Evolutionary conservation across 1,284 basidiomycete genomes (phyloP).

Genomic region (Anthracocystis walkeri): DNA sequence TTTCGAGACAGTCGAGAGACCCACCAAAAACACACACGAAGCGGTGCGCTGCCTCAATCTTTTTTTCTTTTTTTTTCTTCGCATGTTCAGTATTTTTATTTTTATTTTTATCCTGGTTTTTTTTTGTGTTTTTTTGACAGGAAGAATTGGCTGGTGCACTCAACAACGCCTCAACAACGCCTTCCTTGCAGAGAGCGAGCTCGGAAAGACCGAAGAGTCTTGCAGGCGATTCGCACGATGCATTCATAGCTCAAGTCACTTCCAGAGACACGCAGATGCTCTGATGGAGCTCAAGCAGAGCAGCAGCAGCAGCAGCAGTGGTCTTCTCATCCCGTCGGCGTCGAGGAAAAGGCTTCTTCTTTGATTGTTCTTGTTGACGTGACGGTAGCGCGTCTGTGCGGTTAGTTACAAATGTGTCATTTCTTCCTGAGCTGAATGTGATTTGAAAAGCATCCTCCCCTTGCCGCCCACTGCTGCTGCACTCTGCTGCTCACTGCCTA

Average conservation of each 20-base stretch:
- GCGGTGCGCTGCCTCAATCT: background rate
- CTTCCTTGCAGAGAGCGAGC: constrained; percentile 1
- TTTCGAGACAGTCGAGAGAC: background rate
- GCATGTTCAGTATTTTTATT: background rate
- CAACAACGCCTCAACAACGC: background rate
- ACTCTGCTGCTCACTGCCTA: background rate
- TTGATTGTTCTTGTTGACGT: too few relatives aligned
- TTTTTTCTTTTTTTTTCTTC: background rate
- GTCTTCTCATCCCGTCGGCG: too few relatives aligned
- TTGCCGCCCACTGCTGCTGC: background rate
- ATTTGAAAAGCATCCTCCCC: too few relatives aligned
- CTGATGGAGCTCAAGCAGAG: too few relatives aligned
- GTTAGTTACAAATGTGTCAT: background rate
- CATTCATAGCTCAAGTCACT: too few relatives aligned
- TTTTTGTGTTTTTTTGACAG: background rate
- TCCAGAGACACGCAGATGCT: too few relatives aligned
- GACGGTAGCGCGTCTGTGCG: background rate
- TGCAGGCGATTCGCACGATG: too few relatives aligned
- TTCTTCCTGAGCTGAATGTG: too few relatives aligned
- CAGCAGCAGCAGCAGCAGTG: too few relatives aligned
- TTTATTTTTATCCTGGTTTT: constrained; percentile 1
- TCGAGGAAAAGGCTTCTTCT: too few relatives aligned
- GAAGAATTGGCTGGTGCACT: background rate
- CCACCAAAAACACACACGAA: background rate
- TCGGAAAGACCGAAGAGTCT: background rate